Evolutionary conservation across 306 rosid species (phyloP).

Genomic region (Cajanus cajan): DNA sequence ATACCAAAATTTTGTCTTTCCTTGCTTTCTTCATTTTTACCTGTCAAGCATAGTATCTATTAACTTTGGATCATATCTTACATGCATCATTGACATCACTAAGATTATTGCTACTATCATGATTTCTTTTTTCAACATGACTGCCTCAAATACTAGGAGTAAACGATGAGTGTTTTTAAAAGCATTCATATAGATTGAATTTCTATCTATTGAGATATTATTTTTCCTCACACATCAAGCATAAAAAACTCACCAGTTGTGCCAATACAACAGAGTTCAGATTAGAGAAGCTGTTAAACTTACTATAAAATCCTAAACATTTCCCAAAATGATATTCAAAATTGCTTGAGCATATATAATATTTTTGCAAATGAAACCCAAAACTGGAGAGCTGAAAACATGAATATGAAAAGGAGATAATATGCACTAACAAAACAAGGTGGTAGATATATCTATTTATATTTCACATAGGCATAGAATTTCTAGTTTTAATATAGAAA

Average conservation of each 20-base stretch:
- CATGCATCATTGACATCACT: not conserved
- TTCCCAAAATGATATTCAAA: not conserved
- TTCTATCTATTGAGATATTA: not conserved
- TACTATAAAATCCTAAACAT: not conserved
- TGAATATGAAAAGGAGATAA: not conserved
- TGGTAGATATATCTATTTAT: not conserved
- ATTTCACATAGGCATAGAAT: not conserved
- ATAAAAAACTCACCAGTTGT: not conserved
- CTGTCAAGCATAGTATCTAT: conserved; percentile 44
- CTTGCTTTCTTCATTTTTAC: conserved; percentile 35
- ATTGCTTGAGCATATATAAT: not conserved
- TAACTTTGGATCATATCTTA: not conserved
- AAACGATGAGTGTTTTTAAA: too few species aligned
- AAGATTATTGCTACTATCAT: too few species aligned
- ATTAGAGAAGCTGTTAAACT: not conserved
- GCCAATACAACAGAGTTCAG: not conserved
- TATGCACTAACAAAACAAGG: not conserved
- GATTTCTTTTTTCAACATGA: not conserved
- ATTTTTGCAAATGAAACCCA: not conserved
- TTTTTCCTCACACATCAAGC: not conserved
- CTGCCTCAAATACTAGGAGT: too few species aligned
- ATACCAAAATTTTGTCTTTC: conserved; percentile 47
- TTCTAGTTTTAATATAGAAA: not conserved
- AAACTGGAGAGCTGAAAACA: conserved; percentile 8
- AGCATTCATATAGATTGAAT: not conserved